Percentiles rank a stretch among this genome's conserved stretches.
Evolutionary conservation across 768 basidiomycete genomes (phyloP).

Genomic region (Mycena alexandri): DNA sequence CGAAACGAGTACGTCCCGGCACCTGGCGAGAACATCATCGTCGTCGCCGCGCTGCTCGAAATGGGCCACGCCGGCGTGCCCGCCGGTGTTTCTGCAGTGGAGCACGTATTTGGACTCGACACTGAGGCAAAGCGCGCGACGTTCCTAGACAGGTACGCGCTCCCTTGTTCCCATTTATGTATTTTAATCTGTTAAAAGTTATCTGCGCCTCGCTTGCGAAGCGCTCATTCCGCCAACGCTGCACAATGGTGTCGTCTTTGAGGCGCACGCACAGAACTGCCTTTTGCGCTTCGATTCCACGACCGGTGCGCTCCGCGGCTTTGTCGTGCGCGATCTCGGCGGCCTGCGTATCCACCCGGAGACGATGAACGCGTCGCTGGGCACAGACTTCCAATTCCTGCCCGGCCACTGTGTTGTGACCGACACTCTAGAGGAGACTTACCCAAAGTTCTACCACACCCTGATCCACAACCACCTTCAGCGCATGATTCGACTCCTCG

Average conservation of each 20-base stretch:
- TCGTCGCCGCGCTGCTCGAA: conserved; percentile 67
- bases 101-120: conserved; percentile 60
- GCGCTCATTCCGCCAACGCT: conserved; percentile 67
- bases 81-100: conserved; percentile 59
- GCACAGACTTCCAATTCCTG: conserved; percentile 64
- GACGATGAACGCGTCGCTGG: conserved; percentile 62
- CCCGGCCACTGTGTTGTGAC: conserved; percentile 67
- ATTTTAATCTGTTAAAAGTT: conserved; percentile 47
- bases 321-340: conserved; percentile 69
- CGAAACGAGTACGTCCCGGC: conserved; percentile 56
- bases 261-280: conserved; percentile 72
- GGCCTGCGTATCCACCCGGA: conserved; percentile 68
- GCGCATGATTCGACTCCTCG: conserved; percentile 65
- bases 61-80: conserved; percentile 59
- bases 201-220: conserved; percentile 62
- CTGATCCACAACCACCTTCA: conserved; percentile 73
- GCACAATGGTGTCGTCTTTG: conserved; percentile 69
- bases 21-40: conserved; percentile 58
- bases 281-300: conserved; percentile 59
- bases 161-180: not conserved
- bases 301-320: conserved; percentile 60
- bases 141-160: conserved; percentile 61
- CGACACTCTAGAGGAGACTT: conserved; percentile 60
- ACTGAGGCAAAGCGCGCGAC: conserved; percentile 58
- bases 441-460: conserved; percentile 71